These are phyloP conservation scores for Urtica urens DNA, from an alignment of 306 rosid species.

Conservation along the genomic window DNA sequence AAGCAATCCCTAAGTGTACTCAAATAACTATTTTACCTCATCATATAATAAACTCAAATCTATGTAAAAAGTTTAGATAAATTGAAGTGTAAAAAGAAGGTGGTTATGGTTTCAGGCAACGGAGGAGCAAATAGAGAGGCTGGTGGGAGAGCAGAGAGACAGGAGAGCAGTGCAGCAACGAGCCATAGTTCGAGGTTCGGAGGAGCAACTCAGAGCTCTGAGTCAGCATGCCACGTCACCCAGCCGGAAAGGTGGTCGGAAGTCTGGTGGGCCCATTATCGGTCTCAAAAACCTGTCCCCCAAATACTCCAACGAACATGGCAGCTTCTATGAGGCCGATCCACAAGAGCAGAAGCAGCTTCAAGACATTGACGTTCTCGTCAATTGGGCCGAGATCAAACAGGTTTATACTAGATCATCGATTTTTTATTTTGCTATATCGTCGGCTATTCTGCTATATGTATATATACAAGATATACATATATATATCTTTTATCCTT, in stretches of 20 bases:
- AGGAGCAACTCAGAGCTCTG: conserved; percentile 26
- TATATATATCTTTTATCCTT: too few relatives aligned
- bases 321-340: conserved; percentile 24
- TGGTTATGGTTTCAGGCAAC: conserved; percentile 11
- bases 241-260: neutral
- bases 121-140: conserved; percentile 18
- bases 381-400: conserved; percentile 15
- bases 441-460: too few relatives aligned
- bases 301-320: conserved; percentile 18
- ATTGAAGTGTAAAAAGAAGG: neutral
- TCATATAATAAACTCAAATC: neutral
- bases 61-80: neutral
- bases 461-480: too few relatives aligned
- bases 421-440: too few relatives aligned
- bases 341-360: conserved; percentile 33
- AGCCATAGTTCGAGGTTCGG: conserved; percentile 19
- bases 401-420: too few relatives aligned
- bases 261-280: conserved; percentile 20
- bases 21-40: neutral
- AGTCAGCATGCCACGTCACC: conserved; percentile 23
- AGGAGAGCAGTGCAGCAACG: conserved; percentile 12
- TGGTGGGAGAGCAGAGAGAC: conserved; percentile 8
- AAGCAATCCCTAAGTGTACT: conserved; percentile 27
- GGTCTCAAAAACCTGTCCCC: conserved; percentile 14
- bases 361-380: conserved; percentile 21